These are phyloP conservation scores for Guyanaporus albipodus DNA, from an alignment of 768 basidiomycete species.

Conservation along the genomic window DNA sequence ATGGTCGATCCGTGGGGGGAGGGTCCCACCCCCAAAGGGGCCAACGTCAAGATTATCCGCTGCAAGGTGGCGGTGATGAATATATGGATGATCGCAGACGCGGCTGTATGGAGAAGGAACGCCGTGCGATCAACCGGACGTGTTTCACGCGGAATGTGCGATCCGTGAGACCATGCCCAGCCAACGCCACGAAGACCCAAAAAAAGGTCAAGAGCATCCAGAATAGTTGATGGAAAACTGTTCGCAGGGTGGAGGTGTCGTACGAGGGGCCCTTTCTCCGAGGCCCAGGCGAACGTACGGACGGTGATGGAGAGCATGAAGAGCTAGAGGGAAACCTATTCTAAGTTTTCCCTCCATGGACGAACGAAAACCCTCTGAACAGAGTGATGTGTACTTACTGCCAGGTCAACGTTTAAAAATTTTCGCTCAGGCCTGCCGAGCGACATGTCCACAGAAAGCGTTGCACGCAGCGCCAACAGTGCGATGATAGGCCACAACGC, in stretches of 20 bases:
- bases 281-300: neutral
- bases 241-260: neutral
- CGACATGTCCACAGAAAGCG: neutral
- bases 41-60: neutral
- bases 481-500: neutral
- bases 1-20: neutral
- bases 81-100: neutral
- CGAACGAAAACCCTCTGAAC: too few relatives aligned
- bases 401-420: neutral
- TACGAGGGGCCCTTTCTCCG: neutral
- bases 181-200: neutral
- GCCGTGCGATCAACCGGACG: neutral
- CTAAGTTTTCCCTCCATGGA: too few relatives aligned
- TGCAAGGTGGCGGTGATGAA: neutral
- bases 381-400: neutral
- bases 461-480: neutral
- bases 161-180: neutral
- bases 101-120: neutral
- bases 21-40: neutral
- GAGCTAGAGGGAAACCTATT: neutral
- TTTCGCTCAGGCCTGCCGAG: neutral
- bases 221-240: neutral
- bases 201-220: conserved; percentile 1
- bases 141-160: conserved; percentile 1
- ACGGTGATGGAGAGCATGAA: neutral